phyloP scores from a whole-genome alignment of 2,329 filamentous ascomycete genomes.

The Didymosphaeria variabile region DNA sequence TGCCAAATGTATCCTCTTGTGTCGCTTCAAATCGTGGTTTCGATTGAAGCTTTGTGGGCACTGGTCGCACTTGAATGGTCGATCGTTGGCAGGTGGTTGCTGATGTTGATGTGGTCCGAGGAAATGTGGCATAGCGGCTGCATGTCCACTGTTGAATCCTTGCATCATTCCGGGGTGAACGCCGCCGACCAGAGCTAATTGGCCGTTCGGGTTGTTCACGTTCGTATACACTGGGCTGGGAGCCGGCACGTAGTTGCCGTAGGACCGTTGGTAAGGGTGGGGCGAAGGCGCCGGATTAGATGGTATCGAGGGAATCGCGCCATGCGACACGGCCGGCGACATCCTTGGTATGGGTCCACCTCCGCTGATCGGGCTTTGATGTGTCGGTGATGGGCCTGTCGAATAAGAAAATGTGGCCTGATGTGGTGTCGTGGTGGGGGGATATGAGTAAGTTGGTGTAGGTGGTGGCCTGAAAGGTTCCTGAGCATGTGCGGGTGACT shows the following conservation, averaged over 20 bases:
- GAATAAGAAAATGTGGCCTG: constrained; percentile 59
- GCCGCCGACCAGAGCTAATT: constrained; percentile 74
- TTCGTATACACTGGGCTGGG: constrained; percentile 78
- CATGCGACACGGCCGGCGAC: constrained; percentile 60
- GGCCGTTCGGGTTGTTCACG: constrained; percentile 75
- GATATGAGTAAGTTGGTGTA: constrained; percentile 68
- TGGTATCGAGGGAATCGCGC: constrained; percentile 55
- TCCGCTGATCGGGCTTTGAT: constrained; percentile 60
- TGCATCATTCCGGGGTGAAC: constrained; percentile 66
- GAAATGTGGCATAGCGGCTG: constrained; percentile 70
- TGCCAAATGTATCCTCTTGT: constrained; percentile 92
- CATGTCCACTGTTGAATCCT: constrained; percentile 68
- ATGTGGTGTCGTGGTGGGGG: constrained; percentile 62
- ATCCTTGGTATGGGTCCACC: constrained; percentile 59
- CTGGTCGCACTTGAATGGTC: constrained; percentile 93
- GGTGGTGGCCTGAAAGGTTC: constrained; percentile 68
- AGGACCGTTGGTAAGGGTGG: constrained; percentile 59
- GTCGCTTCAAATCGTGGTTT: constrained; percentile 94
- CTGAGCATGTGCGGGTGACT: constrained; percentile 65
- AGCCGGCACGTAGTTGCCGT: constrained; percentile 56
- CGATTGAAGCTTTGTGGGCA: constrained; percentile 95
- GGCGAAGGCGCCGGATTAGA: constrained; percentile 60
- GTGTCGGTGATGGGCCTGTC: constrained; percentile 58
- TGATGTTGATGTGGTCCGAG: constrained; percentile 63
- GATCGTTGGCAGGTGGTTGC: constrained; percentile 70